A percentile compares a stretch with the other conserved stretches of the same genome.
Conservation (phyloP, 1,284 basidiomycete species). For the Vanrija pseudolonga region DNA sequence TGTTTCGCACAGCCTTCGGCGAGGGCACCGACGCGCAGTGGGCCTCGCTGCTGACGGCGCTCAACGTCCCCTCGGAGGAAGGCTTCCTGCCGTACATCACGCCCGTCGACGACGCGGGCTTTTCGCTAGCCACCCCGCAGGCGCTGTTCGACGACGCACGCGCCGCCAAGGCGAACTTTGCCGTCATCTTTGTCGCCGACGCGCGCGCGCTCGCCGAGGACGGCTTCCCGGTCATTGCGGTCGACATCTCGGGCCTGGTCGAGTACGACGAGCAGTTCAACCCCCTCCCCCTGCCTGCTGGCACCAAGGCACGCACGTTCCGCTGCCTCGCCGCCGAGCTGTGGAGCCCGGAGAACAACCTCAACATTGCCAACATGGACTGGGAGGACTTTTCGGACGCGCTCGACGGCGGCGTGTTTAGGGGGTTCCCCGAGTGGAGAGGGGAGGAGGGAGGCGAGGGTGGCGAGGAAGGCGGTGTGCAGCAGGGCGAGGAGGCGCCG, state of each 20-base stretch:
- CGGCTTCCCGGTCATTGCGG: background rate
- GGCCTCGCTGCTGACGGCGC: background rate
- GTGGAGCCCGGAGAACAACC: slow-evolving; percentile 3
- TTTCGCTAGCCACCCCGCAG: background rate
- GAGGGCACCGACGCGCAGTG: background rate
- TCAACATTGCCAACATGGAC: slow-evolving; percentile 5
- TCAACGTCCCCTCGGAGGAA: background rate
- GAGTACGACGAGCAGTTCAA: background rate
- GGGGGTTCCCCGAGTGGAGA: background rate
- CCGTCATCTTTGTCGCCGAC: background rate
- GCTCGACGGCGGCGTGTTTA: background rate
- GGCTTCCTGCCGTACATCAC: background rate
- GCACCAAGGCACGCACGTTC: background rate
- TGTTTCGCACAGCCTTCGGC: too few species aligned
- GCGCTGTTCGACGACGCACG: background rate
- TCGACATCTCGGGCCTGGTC: background rate
- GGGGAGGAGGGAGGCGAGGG: too few species aligned
- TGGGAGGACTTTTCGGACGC: slow-evolving; percentile 1
- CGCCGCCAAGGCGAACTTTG: background rate
- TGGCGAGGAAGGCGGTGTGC: too few species aligned
- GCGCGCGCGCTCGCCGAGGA: background rate
- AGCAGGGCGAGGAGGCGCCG: too few species aligned
- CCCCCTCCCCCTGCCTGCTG: too few species aligned
- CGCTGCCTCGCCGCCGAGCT: slow-evolving; percentile 1
- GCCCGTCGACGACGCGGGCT: background rate